Percentiles rank a stretch among this genome's conserved stretches.
These are phyloP conservation scores for Camellia granthamiana DNA, from an alignment of 148 eudicot genomes.

Conservation along the genomic window DNA sequence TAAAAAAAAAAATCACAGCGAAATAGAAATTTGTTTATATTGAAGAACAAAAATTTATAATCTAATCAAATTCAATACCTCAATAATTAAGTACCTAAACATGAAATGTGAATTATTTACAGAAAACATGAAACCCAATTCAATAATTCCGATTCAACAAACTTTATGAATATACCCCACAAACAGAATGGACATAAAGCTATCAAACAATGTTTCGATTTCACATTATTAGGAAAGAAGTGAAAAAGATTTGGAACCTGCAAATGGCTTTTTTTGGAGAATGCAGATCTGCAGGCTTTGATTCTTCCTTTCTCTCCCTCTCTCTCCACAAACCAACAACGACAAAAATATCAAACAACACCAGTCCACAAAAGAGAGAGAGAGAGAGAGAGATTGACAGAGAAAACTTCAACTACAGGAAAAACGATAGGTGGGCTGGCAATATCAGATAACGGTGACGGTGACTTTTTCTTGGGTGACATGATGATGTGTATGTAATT, in stretches of 20 bases:
- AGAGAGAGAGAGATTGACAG: conserved; percentile 6
- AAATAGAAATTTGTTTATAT: too few relatives aligned
- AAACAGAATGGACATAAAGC: background rate
- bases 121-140: conserved; percentile 4
- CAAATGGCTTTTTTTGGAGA: background rate
- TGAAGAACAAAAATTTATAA: too few relatives aligned
- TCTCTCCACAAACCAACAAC: background rate
- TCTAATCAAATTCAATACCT: too few relatives aligned
- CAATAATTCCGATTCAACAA: background rate
- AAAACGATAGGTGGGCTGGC: background rate
- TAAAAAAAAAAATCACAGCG: too few relatives aligned
- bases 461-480: background rate
- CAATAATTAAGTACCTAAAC: too few relatives aligned
- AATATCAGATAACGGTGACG: background rate
- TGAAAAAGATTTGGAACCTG: conserved; percentile 15
- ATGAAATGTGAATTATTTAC: background rate
- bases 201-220: background rate
- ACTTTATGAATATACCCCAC: background rate
- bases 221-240: background rate
- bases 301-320: background rate
- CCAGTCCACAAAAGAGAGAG: background rate
- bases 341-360: conserved; percentile 13
- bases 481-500: too few relatives aligned
- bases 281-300: conserved; percentile 10
- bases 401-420: background rate